phyloP scores from a whole-genome alignment of 2,329 filamentous ascomycete species.

The Aspergillus jensenii region DNA sequence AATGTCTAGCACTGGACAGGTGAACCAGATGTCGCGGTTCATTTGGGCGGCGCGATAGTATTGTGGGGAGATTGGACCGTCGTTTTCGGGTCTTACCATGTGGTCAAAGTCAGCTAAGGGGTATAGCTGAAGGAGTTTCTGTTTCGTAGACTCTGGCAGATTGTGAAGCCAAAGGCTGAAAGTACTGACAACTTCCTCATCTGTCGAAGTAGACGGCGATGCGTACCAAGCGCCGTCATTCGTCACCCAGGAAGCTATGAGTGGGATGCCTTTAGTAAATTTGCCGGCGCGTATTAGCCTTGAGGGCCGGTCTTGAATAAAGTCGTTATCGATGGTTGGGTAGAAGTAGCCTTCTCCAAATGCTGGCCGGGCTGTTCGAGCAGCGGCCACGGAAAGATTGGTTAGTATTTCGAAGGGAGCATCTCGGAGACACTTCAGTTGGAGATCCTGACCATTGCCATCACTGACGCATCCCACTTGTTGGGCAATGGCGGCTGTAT shows the following conservation, averaged over 20 bases:
- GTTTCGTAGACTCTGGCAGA: conserved; percentile 14
- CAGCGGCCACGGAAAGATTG: conserved; percentile 26
- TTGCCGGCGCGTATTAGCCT: conserved; percentile 25
- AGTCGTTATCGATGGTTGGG: conserved; percentile 26
- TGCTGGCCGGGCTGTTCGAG: conserved; percentile 19
- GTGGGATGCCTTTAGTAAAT: conserved; percentile 17
- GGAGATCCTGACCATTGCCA: not conserved
- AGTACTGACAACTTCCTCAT: conserved; percentile 18
- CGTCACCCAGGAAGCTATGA: conserved; percentile 20
- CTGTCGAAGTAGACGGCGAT: conserved; percentile 10
- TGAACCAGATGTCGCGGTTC: conserved; percentile 34
- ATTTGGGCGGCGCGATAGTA: conserved; percentile 37
- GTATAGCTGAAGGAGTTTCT: conserved; percentile 22
- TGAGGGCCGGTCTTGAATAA: conserved; percentile 26
- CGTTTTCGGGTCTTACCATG: conserved; percentile 7
- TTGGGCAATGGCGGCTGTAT: conserved; percentile 23
- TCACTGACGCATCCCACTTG: conserved; percentile 12
- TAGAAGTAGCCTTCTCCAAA: conserved; percentile 23
- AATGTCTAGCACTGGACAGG: conserved; percentile 32
- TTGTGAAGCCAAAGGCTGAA: conserved; percentile 17
- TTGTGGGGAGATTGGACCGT: conserved; percentile 25
- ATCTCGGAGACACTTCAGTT: conserved; percentile 22
- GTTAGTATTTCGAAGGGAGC: conserved; percentile 17
- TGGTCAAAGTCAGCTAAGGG: conserved; percentile 17
- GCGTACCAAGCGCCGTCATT: conserved; percentile 23